A percentile compares a stretch with the other conserved stretches of the same genome.
Conservation (phyloP, 495 filamentous ascomycete genomes). For the Staphylotrichum tortipilum region DNA sequence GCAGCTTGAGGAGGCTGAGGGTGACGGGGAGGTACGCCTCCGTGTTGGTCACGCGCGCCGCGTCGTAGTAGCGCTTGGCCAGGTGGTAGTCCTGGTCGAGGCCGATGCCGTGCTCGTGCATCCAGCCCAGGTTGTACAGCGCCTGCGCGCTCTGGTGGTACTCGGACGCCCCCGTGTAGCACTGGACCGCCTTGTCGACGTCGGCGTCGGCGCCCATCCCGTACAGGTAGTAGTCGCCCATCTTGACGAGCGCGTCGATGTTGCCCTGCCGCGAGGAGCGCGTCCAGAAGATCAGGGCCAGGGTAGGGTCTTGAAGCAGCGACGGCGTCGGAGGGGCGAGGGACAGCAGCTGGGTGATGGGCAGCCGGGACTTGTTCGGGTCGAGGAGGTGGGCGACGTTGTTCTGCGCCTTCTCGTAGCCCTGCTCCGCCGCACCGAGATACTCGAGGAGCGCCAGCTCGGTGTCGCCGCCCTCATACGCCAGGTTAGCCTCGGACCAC, state of each 20-base stretch:
- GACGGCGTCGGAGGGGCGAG: conserved; percentile 31
- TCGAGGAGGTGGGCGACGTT: conserved; percentile 93
- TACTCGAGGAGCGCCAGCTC: conserved; percentile 77
- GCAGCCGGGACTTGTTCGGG: conserved; percentile 52
- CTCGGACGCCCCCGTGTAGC: conserved; percentile 87
- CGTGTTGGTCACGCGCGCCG: conserved; percentile 78
- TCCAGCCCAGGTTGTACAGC: conserved; percentile 96
- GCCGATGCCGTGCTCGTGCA: conserved; percentile 96
- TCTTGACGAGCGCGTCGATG: conserved; percentile 89
- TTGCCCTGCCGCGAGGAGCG: conserved; percentile 89
- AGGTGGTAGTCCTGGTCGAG: conserved; percentile 95
- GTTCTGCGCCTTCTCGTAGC: conserved; percentile 84
- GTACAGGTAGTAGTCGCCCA: conserved; percentile 91
- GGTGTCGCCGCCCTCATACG: conserved; percentile 75
- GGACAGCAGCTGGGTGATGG: conserved; percentile 31
- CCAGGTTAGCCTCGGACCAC: conserved; percentile 76
- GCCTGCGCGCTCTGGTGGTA: conserved; percentile 87
- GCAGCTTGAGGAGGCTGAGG: conserved; percentile 76
- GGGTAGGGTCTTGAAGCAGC: conserved; percentile 58
- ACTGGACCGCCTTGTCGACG: conserved; percentile 80
- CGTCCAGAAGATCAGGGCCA: conserved; percentile 94
- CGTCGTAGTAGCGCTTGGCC: conserved; percentile 91
- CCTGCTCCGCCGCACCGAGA: conserved; percentile 92
- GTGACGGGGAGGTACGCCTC: conserved; percentile 95
- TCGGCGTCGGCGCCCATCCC: conserved; percentile 69